These are phyloP conservation scores for Echinosphaeria canescens DNA, from an alignment of 2,329 filamentous ascomycete genomes.

Conservation along the genomic window DNA sequence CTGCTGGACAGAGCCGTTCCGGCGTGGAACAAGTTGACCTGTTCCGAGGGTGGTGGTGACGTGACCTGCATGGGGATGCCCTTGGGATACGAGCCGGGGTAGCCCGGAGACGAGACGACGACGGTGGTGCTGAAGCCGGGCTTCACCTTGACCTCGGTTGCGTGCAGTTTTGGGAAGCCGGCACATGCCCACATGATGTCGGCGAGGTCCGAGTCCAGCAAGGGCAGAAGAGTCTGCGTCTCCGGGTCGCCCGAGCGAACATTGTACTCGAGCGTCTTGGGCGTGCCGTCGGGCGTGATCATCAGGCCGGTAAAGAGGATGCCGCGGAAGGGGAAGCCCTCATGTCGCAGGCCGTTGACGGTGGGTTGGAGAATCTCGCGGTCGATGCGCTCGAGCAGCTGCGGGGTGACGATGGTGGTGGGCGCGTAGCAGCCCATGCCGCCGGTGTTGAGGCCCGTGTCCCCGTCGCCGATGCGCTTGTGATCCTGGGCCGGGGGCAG, in stretches of 20 bases:
- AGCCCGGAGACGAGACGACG: constrained; percentile 82
- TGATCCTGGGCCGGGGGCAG: constrained; percentile 90
- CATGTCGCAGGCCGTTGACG: constrained; percentile 67
- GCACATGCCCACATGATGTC: constrained; percentile 76
- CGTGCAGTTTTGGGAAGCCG: constrained; percentile 38
- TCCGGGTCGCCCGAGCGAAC: constrained; percentile 86
- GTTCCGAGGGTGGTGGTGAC: constrained; percentile 17
- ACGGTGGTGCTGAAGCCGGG: constrained; percentile 67
- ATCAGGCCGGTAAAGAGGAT: constrained; percentile 82
- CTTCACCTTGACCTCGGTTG: constrained; percentile 42
- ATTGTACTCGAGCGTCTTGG: constrained; percentile 81
- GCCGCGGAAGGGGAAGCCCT: constrained; percentile 52
- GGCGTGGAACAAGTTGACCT: constrained; percentile 81
- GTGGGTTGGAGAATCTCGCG: constrained; percentile 73
- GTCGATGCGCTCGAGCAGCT: constrained; percentile 61
- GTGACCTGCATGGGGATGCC: constrained; percentile 37
- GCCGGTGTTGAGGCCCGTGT: constrained; percentile 81
- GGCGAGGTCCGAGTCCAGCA: constrained; percentile 72
- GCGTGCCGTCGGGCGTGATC: constrained; percentile 63
- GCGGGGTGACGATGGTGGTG: constrained; percentile 57
- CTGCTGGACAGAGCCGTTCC: constrained; percentile 46
- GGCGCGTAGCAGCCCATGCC: constrained; percentile 96
- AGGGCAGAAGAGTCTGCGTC: constrained; percentile 65
- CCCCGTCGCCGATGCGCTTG: constrained; percentile 82
- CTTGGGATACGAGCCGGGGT: constrained; percentile 72